Evolutionary conservation across 768 basidiomycete species (phyloP), one percentile per base, ranked within the genome.

Genomic region (Wakefieldia striispora): DNA sequence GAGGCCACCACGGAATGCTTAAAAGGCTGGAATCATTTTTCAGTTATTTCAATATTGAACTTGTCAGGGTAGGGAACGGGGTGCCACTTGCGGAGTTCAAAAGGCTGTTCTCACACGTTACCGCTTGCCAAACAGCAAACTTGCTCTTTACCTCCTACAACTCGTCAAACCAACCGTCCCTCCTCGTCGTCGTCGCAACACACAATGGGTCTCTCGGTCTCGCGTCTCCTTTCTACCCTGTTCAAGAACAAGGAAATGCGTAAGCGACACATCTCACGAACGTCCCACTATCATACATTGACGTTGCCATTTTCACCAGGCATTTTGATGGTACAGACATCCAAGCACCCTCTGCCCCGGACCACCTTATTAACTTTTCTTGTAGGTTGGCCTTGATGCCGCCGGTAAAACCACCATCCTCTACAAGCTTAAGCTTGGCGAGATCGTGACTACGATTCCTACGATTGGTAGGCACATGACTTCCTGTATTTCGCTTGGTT

Each of bases 181-280:
- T 65, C 58, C 55, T 57, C 62, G 63, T 62, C 58, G 63, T 62
- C 58, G 58, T 64, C 63, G 58, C 56, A 62, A 53, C 45, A 65
- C 73, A 73, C 61, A 69, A 91, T 91, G 89, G 89, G 89, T 82
- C 73, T 91, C 53, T 79, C 81, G 13, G 72, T 91, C 54, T 91
- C 88, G 59, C 75, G 75, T 59, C 70, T 94, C 40, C 82, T 97
- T 64, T 78, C 82, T 43, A 81, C 82, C 70, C 81, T 99, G 67
- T 94, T 97, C 64, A 95, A 94, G 74, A 97, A 97, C 81, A 95
- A 88, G 83, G 95, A 99, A 77, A 98, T 99, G 95, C 93, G 95
- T 97, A 72, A 70, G 95, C 75, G 56, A 62, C 53, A 53, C 58
- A 60, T 39, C 17, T 48, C 36, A 10, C 29, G 6, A 19, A 9